These are phyloP conservation scores for Alternaria burnsii DNA, from an alignment of 2,329 filamentous ascomycete genomes.

Conservation along the genomic window DNA sequence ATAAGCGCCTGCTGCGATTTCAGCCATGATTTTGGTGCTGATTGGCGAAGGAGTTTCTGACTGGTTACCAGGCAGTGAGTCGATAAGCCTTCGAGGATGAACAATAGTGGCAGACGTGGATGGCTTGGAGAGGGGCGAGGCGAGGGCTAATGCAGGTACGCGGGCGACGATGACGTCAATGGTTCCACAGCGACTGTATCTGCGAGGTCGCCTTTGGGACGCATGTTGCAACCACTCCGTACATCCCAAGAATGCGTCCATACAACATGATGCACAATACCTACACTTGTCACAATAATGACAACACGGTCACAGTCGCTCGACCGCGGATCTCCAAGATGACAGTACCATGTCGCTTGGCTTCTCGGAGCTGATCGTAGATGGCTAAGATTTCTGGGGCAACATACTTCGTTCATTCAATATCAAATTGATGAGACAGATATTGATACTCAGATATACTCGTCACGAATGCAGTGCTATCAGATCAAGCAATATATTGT, in stretches of 20 bases:
- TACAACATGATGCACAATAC: not conserved
- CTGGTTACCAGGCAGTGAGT: not conserved
- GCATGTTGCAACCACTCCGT: not conserved
- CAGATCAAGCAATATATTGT: not conserved
- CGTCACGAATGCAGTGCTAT: not conserved
- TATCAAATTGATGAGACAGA: not conserved
- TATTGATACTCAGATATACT: not conserved
- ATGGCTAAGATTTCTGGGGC: not conserved
- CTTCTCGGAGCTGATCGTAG: not conserved
- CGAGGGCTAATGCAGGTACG: slow-evolving; percentile 14
- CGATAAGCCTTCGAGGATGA: not conserved
- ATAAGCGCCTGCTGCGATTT: slow-evolving; percentile 52
- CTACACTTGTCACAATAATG: not conserved
- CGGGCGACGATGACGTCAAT: slow-evolving; percentile 14
- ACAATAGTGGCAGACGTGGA: not conserved
- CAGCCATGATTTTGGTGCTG: slow-evolving; percentile 44
- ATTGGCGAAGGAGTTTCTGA: not conserved
- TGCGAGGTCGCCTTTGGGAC: not conserved
- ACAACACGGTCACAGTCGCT: not conserved
- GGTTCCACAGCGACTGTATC: slow-evolving; percentile 7
- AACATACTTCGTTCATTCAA: not conserved
- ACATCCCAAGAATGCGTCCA: not conserved
- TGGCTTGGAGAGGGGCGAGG: slow-evolving; percentile 1
- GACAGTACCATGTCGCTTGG: not conserved
- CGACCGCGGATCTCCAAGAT: not conserved